Evolutionary conservation across 371 early-diverging fungal species (phyloP).

Genomic region (Syncephalastrum monosporum): DNA sequence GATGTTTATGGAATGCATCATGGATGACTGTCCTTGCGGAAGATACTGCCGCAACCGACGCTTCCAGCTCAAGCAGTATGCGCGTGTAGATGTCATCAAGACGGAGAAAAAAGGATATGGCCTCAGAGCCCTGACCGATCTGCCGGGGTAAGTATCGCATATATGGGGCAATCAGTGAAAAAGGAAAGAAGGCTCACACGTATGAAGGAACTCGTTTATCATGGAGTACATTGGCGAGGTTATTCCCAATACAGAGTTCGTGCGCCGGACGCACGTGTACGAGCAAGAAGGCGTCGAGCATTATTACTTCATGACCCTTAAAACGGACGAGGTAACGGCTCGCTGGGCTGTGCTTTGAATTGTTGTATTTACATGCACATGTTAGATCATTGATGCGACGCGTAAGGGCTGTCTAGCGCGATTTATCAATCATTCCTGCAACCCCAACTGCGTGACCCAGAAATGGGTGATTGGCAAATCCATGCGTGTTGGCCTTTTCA

Average conservation of each 20-base stretch:
- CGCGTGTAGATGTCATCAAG: slow-evolving; percentile 81
- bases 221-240: slow-evolving; percentile 98
- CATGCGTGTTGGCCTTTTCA: slow-evolving; percentile 83
- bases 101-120: slow-evolving; percentile 94
- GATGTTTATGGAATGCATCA: slow-evolving; percentile 91
- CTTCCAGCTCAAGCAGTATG: slow-evolving; percentile 83
- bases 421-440: slow-evolving; percentile 94
- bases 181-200: slow-evolving; percentile 2
- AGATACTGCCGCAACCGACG: slow-evolving; percentile 88
- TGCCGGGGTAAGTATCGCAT: slow-evolving; percentile 56
- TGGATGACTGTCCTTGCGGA: slow-evolving; percentile 87
- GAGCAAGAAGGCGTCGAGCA: slow-evolving; percentile 80
- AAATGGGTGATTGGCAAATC: slow-evolving; percentile 86
- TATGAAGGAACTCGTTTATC: slow-evolving; percentile 68
- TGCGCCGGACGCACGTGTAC: slow-evolving; percentile 80
- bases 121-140: slow-evolving; percentile 66
- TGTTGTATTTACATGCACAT: background rate
- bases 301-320: slow-evolving; percentile 96
- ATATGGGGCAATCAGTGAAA: background rate
- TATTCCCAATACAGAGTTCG: slow-evolving; percentile 73
- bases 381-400: slow-evolving; percentile 90
- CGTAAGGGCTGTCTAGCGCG: slow-evolving; percentile 86
- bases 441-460: slow-evolving; percentile 85
- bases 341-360: background rate
- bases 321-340: slow-evolving; percentile 75